Evolutionary conservation across 495 filamentous ascomycete genomes (phyloP).

Genomic region (Aspergillus biplanus): DNA sequence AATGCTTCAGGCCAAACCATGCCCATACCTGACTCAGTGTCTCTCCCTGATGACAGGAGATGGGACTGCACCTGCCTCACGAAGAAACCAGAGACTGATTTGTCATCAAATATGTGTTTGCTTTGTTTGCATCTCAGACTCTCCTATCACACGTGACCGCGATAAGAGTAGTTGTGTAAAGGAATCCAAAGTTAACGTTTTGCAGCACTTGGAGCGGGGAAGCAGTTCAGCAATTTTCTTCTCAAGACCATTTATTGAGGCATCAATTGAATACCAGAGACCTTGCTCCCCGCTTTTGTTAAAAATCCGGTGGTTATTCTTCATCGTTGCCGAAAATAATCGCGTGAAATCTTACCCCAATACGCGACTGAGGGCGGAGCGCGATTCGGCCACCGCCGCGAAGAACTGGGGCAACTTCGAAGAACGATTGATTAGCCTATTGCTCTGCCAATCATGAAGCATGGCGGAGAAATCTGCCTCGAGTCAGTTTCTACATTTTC

Average conservation of each 20-base stretch:
- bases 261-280: not conserved
- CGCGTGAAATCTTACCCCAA: no score
- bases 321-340: no score
- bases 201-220: not conserved
- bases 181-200: constrained; percentile 1
- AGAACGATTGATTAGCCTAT: not conserved
- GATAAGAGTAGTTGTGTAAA: constrained; percentile 14
- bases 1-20: no score
- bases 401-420: not conserved
- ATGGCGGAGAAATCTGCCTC: constrained; percentile 45
- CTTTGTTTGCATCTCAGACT: not conserved
- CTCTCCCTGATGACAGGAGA: no score
- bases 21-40: no score
- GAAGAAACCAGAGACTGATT: no score
- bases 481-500: constrained; percentile 33
- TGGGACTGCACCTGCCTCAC: no score
- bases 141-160: constrained; percentile 2
- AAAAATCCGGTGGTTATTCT: no score
- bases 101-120: not conserved
- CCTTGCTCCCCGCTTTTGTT: no score
- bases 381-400: no score
- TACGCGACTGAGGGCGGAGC: no score
- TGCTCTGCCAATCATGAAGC: constrained; percentile 42
- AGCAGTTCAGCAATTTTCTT: not conserved
- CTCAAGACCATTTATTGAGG: not conserved